Conservation (phyloP, 2,329 filamentous ascomycete genomes). For the Tolypocladium nubicola region DNA sequence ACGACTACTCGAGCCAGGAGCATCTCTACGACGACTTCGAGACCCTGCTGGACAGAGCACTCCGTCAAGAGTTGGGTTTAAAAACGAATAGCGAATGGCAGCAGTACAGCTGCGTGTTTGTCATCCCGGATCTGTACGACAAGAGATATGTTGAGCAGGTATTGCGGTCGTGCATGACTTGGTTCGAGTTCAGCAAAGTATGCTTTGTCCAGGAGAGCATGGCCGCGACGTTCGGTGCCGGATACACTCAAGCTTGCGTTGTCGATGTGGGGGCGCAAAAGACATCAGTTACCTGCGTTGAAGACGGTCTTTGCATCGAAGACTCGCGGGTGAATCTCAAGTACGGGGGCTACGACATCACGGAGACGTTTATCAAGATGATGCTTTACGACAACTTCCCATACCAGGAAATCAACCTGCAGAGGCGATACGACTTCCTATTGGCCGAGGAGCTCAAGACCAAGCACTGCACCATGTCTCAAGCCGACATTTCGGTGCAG, state of each 20-base stretch:
- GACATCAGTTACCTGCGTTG: constrained; percentile 92
- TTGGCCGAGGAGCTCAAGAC: constrained; percentile 93
- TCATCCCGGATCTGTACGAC: constrained; percentile 95
- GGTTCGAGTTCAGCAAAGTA: constrained; percentile 80
- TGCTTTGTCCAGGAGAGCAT: constrained; percentile 96
- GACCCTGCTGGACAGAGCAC: constrained; percentile 73
- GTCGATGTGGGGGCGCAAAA: constrained; percentile 96
- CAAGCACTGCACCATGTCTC: constrained; percentile 84
- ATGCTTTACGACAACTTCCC: constrained; percentile 95
- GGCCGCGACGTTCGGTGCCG: constrained; percentile 88
- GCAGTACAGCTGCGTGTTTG: constrained; percentile 92
- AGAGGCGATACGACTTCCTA: constrained; percentile 81
- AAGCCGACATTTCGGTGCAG: constrained; percentile 81
- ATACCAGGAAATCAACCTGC: constrained; percentile 88
- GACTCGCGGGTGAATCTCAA: constrained; percentile 94
- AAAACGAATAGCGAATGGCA: constrained; percentile 70
- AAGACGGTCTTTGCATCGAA: constrained; percentile 89
- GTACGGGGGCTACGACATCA: constrained; percentile 85
- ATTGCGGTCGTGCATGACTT: constrained; percentile 74
- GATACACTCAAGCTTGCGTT: constrained; percentile 87
- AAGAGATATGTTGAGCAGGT: constrained; percentile 81
- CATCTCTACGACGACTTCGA: constrained; percentile 81
- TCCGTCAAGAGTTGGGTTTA: constrained; percentile 74
- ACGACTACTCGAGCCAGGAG: constrained; percentile 71
- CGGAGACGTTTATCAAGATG: constrained; percentile 93